Evolutionary conservation across 164 flowering plant genomes (phyloP), one percentile per base, ranked within the genome.

Genomic region (Chloranthus sessilifolius): DNA sequence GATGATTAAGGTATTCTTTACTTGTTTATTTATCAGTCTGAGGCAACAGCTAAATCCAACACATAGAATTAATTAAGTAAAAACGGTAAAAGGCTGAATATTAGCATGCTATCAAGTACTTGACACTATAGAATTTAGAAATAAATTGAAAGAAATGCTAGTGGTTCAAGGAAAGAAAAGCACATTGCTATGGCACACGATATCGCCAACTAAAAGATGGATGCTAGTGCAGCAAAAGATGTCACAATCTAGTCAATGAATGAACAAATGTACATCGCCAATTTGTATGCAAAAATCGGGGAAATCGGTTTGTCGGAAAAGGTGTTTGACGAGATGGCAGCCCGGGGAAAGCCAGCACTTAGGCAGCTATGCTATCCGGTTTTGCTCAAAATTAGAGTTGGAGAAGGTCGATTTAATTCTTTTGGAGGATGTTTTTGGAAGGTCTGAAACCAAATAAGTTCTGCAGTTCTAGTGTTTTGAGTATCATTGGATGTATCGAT

Each of bases 271-370:
- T n/a, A n/a, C n/a, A n/a, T n/a, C n/a, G n/a, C n/a, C 30, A 83
- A 64, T 37, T 65, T 68, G 74, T 89, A 86, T 59, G 66, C 88
- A 15, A 83, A 79, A 66, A 49, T 65, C 19, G 86, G 88, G 67
- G 73, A 59, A 6, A 42, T 74, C 62, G 59, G 35, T 46, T 61
- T 65, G 25, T 67, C 82, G 53, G 77, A 73, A 47, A 43, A 30
- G 54, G 69, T 78, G 27, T 89, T 82, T 49, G 29, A 52, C 48
- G 92, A 82, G 52, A 63, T 55, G 36, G 55, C 35, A 35, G 39
- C 27, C 23, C 55, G 41, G 53, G 43, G 42, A 52, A 59, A 36
- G 44, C 64, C 10, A 47, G 62, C 47, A 39, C 63, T 8, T 83
- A 80, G 80, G 72, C 80, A 48, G 71, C 55, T 26, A 71, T 86